Evolutionary conservation across 2,329 filamentous ascomycete genomes (phyloP).

Genomic region (Trichoderma sp.): DNA sequence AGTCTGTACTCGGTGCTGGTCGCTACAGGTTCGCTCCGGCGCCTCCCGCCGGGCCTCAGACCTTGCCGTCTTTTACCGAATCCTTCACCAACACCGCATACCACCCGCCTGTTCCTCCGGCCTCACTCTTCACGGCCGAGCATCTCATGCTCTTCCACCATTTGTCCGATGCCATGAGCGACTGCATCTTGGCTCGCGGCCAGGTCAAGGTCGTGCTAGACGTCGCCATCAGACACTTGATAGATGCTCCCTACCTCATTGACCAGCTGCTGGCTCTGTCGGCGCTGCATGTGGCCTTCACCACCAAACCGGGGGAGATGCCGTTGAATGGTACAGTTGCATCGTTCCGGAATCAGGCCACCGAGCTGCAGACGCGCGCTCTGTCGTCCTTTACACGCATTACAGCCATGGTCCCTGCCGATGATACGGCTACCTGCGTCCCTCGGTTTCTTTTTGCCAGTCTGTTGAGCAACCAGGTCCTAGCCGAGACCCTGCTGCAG

Average conservation of each 20-base stretch:
- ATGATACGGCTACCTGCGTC: constrained; percentile 32
- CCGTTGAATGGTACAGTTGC: neutral
- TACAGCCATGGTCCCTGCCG: constrained; percentile 24
- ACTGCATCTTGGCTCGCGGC: constrained; percentile 25
- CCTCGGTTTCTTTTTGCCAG: constrained; percentile 47
- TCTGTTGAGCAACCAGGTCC: constrained; percentile 45
- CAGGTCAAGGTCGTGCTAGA: constrained; percentile 30
- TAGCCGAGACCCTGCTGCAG: constrained; percentile 46
- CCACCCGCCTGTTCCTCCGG: constrained; percentile 23
- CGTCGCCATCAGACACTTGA: constrained; percentile 34
- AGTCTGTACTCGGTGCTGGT: constrained; percentile 8
- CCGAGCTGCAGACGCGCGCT: constrained; percentile 45
- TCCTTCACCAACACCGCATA: constrained; percentile 23
- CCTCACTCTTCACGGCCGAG: constrained; percentile 35
- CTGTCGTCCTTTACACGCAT: constrained; percentile 39
- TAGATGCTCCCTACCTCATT: constrained; percentile 44
- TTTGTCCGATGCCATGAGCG: constrained; percentile 28
- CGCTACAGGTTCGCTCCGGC: constrained; percentile 12
- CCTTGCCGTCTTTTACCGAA: constrained; percentile 21
- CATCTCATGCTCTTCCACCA: constrained; percentile 44
- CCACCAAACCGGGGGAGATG: constrained; percentile 23
- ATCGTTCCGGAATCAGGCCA: constrained; percentile 37
- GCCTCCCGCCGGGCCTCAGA: constrained; percentile 6
- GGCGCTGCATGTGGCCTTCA: constrained; percentile 39
- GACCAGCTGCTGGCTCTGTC: constrained; percentile 47